Percentiles rank a stretch among this genome's conserved stretches.
phyloP scores from a whole-genome alignment of 345 rosid genomes.

The Eucalyptus erythrocorys region DNA sequence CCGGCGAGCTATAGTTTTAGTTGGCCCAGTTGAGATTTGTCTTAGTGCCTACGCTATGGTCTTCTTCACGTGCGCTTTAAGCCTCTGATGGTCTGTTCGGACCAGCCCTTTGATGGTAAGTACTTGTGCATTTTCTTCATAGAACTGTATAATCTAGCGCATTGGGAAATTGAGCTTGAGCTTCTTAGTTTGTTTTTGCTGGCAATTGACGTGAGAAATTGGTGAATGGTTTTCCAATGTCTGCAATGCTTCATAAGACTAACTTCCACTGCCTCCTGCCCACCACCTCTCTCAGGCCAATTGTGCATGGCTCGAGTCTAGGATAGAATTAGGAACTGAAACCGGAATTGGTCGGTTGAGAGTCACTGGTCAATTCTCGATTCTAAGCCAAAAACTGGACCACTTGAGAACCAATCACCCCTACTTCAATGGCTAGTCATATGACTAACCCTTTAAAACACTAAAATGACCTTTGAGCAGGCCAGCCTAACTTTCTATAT shows the following conservation, averaged over 20 bases:
- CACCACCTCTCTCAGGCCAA: neutral
- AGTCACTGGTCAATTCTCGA: neutral
- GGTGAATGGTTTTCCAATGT: neutral
- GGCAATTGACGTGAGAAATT: neutral
- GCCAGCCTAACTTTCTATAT: too few relatives aligned
- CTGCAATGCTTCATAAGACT: neutral
- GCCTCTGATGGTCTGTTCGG: too few relatives aligned
- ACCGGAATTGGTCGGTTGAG: neutral
- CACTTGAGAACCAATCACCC: neutral
- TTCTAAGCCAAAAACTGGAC: neutral
- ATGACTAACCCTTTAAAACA: neutral
- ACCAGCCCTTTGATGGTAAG: too few relatives aligned
- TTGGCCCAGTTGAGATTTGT: too few relatives aligned
- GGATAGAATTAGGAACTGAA: neutral
- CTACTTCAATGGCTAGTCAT: neutral
- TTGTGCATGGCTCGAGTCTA: neutral
- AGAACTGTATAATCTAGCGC: too few relatives aligned
- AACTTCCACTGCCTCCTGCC: neutral
- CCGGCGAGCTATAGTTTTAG: too few relatives aligned
- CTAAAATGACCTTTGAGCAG: neutral
- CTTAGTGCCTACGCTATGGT: too few relatives aligned
- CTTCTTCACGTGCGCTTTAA: too few relatives aligned
- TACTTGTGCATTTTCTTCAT: too few relatives aligned
- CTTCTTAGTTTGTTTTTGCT: neutral
- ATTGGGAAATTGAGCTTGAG: neutral